A percentile compares a stretch with the other conserved stretches of the same genome.
These are phyloP conservation scores for Dillenia turbinata DNA, from an alignment of 164 flowering plant species.

Conservation along the genomic window DNA sequence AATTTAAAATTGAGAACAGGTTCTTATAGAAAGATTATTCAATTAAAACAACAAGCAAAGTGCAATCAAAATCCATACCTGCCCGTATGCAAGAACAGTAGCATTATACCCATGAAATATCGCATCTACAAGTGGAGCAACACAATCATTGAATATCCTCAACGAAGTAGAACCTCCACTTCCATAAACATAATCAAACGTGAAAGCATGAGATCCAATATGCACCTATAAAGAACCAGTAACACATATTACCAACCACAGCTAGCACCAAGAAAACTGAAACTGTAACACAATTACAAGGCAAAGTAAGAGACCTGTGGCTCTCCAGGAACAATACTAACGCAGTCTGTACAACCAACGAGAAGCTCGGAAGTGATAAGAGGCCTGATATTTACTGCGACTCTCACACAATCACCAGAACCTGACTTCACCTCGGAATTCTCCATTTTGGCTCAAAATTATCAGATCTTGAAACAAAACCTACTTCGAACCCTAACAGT, in stretches of 20 bases:
- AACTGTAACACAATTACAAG: not conserved
- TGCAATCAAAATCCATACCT: constrained; percentile 33
- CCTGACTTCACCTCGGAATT: constrained; percentile 20
- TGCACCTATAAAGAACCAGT: constrained; percentile 50
- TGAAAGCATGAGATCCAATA: constrained; percentile 86
- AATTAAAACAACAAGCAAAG: too few relatives aligned
- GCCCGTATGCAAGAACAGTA: constrained; percentile 96
- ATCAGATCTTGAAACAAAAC: too few relatives aligned
- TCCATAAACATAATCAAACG: constrained; percentile 82
- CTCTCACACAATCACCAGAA: constrained; percentile 49
- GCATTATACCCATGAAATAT: constrained; percentile 89
- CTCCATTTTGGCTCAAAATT: constrained; percentile 32
- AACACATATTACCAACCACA: not conserved
- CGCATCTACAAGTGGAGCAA: constrained; percentile 83
- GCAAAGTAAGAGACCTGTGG: constrained; percentile 57
- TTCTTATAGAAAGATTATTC: too few relatives aligned
- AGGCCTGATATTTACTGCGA: constrained; percentile 88
- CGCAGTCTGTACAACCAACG: constrained; percentile 79
- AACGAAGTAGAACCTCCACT: constrained; percentile 37
- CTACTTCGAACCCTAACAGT: too few relatives aligned
- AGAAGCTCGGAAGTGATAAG: constrained; percentile 73
- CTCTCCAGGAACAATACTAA: constrained; percentile 62
- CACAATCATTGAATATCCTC: constrained; percentile 56
- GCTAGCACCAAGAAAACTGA: not conserved
- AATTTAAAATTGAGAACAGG: too few relatives aligned